phyloP scores from a whole-genome alignment of 2,329 filamentous ascomycete genomes.

The Aureobasidium musti region DNA sequence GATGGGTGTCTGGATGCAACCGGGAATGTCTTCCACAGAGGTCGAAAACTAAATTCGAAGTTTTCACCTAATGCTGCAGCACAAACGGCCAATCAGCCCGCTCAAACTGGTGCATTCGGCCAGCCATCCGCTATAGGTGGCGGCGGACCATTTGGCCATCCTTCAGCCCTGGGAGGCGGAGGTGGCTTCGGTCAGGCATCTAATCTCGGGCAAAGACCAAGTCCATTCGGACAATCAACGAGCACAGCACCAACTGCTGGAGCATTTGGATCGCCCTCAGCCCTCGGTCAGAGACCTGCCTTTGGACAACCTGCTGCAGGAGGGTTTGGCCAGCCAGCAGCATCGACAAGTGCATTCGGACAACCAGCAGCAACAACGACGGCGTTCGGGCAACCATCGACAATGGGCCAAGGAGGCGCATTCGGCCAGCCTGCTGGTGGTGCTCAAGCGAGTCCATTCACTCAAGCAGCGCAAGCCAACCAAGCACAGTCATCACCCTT shows the following conservation, averaged over 20 bases:
- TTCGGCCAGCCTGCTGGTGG: constrained; percentile 21
- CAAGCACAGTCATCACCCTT: constrained; percentile 24
- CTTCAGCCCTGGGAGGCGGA: constrained; percentile 16
- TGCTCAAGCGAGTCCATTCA: constrained; percentile 15
- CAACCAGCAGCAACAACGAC: neutral
- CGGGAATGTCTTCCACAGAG: constrained; percentile 18
- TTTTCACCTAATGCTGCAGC: constrained; percentile 31
- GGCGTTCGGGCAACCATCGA: constrained; percentile 12
- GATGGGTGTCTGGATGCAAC: constrained; percentile 59
- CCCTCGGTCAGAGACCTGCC: constrained; percentile 24
- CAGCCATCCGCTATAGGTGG: constrained; percentile 31
- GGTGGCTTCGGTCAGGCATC: constrained; percentile 31
- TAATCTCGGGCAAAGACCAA: constrained; percentile 8
- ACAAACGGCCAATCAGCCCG: neutral
- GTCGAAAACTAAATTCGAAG: constrained; percentile 36
- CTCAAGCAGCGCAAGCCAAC: constrained; percentile 29
- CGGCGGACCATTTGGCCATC: constrained; percentile 24
- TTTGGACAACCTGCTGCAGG: constrained; percentile 37
- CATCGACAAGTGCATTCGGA: neutral
- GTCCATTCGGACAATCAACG: constrained; percentile 26
- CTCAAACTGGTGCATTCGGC: constrained; percentile 30
- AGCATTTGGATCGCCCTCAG: constrained; percentile 25
- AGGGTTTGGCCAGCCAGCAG: constrained; percentile 28
- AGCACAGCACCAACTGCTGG: neutral
- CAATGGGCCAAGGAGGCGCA: neutral